Evolutionary conservation across 768 basidiomycete species (phyloP), one percentile per base, ranked within the genome.

Genomic region (Phaeolepiota aurea): DNA sequence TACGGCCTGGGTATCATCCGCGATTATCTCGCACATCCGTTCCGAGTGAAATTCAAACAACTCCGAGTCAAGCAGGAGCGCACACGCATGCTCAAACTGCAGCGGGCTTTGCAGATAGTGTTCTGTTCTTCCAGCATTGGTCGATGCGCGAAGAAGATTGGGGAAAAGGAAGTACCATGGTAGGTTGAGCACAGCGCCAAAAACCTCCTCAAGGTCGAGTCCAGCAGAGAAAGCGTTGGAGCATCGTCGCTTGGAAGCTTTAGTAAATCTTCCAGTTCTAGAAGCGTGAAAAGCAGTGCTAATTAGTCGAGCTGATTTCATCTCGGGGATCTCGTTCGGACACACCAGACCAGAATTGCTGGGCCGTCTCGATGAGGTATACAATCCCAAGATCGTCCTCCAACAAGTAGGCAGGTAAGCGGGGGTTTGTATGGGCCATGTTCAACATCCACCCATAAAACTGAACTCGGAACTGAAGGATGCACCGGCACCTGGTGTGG

Each of bases 1-100:
- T 54, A 90, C 86, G 54, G 70, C 67, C 55, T 74, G 71, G 10
- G 76, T 75, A 50, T 88, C 80, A 36, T 80, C 72, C 25, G 84
- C 65, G 36, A 91, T 65, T 31, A 86, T 73, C 48, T 89, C 85
- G 41, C 82, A 77, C 87, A 93, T 93, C 22, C 94, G 69, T 54
- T 92, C 91, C 2, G 88, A 91, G 58, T 97, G 91, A 53, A 87
- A 93, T 2, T 74, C 60, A 52, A 97, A 96, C 30, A 98, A 72
- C 53, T 93, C 91, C 0, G 88, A 91, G 40, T 79, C 76, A 31
- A 93, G 65, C 10, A 98, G 64, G 20, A 85, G 61, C 30, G 73
- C 65, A 49, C 85, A 84, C 9, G 90, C 90, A 55, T 91, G 83
- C 45, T 90, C 78, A 34, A 97, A 71, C 51, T 94, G 90, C 18